Base-by-base conservation (phyloP, 2,329 filamentous ascomycete genomes). In the Penicillium fuscoglaucum region DNA sequence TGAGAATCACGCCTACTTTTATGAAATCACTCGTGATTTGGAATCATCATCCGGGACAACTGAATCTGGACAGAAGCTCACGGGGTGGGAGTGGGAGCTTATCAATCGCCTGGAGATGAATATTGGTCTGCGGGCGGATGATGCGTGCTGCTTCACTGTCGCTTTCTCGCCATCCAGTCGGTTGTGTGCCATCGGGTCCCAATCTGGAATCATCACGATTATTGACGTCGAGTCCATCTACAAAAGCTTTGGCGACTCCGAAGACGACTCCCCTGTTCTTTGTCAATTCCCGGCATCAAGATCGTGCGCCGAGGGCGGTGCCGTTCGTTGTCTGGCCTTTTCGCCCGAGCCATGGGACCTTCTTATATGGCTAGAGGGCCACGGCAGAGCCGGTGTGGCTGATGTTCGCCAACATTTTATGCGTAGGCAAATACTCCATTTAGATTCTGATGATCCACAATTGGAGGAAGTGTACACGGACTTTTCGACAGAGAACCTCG, bases 351-450 rank as follows among this genome's bases (percentile, higher is more conserved):
- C 93, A 0, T 93, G 89, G 80, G 93, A 97, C 71, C 84, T 99
- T 19, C 79, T 99, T 41, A 90, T 96, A 7, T 98, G 95, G 93
- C 90, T 92, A 9, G 95, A 99, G 74, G 90, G 96, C 68, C 88
- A 90, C 62, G 79, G 79, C 17, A 72, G 76, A 61, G 76, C 76
- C 45, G 79, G 79, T 8, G 66, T 82, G 57, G 78, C 78, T 33
- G 79, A 82, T 66, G 68, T 81, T 49, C 78, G 79, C 40, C 77
- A 77, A 58, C 69, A 68, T n/a, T 81, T 80, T 58, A 65, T 72
- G 31, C 74, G 79, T 48, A 71, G 77, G 52, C 79, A 81, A 61
- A 72, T 77, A 24, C 60, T 81, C 15, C 58, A 70, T n/a, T 52
- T 78, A 41, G 70, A 77, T 47, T 61, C 64, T 51, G 67, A 74